Evolutionary conservation across 805 yeast genomes (phyloP), one percentile per base, ranked within the genome.

Genomic region (Hanseniaspora valbyensis): DNA sequence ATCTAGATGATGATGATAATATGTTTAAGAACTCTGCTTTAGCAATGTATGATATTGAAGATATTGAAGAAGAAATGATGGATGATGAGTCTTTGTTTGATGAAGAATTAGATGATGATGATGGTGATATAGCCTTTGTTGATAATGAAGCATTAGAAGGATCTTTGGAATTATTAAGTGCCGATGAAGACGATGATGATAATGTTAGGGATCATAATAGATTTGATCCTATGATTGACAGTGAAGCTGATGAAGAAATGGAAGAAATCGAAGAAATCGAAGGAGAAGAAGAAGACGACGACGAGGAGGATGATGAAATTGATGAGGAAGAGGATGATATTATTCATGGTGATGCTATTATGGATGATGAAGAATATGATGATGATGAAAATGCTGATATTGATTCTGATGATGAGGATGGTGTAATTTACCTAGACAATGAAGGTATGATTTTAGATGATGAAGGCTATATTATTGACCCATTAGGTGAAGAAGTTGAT

Each of bases 41-140:
- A 37, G 96, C 96, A 1, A 89, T 90, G 94, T 90, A 83, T 61
- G 96, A 90, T 58, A 80, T 84, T 36, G 84, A 74, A 30, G 92
- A 81, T 46, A 73, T 76, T 32, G 82, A 78, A 55, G 76, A 76
- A 40, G 83, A 79, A 30, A 82, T 76, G 12, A 41, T 44, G 37
- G 73, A 70, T 24, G 76, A 72, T 24, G 79, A 70, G 4, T 70
- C 69, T 52, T 66, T 70, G 45, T 76, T 71, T 9, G 74, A 68
- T 52, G 74, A 65, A 21, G 69, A 64, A 21, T 75, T 70, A 8
- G 74, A 68, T 51, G 74, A 65, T 24, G 69, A 64, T 24, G 64
- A 64, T 21, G 74, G 65, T 24, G 75, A 66, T 36, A 64, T 67
- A 30, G 67, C 69, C 5, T 61, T 65, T 58, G 69, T 65, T 16